Evolutionary conservation across 306 rosid species (phyloP), one percentile per base, ranked within the genome.

Genomic region (Dryas octopetala): DNA sequence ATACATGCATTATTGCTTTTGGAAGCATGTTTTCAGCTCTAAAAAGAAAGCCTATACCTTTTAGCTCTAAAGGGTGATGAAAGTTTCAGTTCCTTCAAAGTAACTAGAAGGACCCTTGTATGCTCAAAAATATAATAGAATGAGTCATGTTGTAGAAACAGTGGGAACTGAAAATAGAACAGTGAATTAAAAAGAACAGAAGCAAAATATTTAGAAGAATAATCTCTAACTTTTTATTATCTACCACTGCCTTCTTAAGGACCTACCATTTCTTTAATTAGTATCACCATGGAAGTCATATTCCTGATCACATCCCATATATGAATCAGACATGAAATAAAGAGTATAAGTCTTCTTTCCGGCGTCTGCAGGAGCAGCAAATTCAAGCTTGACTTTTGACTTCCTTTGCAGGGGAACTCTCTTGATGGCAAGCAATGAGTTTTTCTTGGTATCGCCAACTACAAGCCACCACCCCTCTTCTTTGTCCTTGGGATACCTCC

Each of bases 381-480:
- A 89, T 66, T 88, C 92, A 44, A 90, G 86, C 79, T 87, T 93
- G 48, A 91, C 92, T 77, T 85, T 90, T 23, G 87, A 75, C 84
- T 83, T 90, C 78, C 91, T 76, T 70, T 89, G 94, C 77, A 93
- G 82, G 11, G 96, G 81, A 28, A 90, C 90, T 69, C 92, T 79
- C 79, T 93, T 93, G 64, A 90, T 90, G 47, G 91, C 98, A 74
- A 90, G 89, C 82, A 90, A 69, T 66, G 82, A 76, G 87, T 90
- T 88, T 64, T 54, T 85, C 65, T 81, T 86, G 15, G 91, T 84
- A 66, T 90, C 96, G 46, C 98, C 98, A 23, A 89, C 95, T 51
- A 90, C 91, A 73, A 93, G 92, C 98, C 98, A 93, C 95, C 98
- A 90, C 4, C 98, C 92, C 79, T 90, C 98, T 78, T 93, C 98